Conservation (phyloP, 768 basidiomycete genomes). For the Pisolithus albus region DNA sequence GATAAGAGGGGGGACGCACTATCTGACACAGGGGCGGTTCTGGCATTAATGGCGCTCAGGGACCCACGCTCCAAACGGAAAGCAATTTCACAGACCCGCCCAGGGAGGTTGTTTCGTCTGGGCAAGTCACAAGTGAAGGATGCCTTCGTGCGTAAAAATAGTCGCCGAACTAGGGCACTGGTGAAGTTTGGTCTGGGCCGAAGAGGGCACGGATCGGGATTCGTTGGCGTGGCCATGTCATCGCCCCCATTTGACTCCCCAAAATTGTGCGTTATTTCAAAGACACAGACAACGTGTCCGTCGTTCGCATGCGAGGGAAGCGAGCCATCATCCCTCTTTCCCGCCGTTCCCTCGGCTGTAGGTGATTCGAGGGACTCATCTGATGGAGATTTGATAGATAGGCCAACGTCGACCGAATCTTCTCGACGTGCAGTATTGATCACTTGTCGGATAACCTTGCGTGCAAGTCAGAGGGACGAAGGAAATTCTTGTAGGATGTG, state of each 20-base stretch:
- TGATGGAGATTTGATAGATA: constrained; percentile 43
- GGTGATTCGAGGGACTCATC: constrained; percentile 22
- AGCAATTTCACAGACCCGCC: constrained; percentile 59
- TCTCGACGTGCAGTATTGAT: constrained; percentile 59
- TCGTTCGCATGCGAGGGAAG: constrained; percentile 21
- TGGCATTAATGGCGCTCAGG: constrained; percentile 35
- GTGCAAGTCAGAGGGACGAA: constrained; percentile 12
- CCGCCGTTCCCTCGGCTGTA: constrained; percentile 13
- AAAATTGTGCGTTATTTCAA: constrained; percentile 52
- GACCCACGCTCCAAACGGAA: constrained; percentile 59
- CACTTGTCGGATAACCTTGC: constrained; percentile 79
- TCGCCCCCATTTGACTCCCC: constrained; percentile 14
- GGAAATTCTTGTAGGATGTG: constrained; percentile 10
- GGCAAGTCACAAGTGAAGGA: constrained; percentile 33
- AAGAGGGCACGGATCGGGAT: constrained; percentile 5
- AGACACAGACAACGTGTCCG: constrained; percentile 45
- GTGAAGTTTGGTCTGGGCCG: constrained; percentile 38
- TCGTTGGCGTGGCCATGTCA: constrained; percentile 7
- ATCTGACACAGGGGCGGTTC: constrained; percentile 35
- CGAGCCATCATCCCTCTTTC: constrained; percentile 21
- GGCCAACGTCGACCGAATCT: constrained; percentile 82
- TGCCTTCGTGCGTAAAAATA: constrained; percentile 56
- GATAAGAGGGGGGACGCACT: constrained; percentile 44
- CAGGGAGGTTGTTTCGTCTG: constrained; percentile 35
- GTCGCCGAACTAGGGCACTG: constrained; percentile 50